phyloP scores from a whole-genome alignment of 2,329 filamentous ascomycete genomes.

The Dendryphion nanum region DNA sequence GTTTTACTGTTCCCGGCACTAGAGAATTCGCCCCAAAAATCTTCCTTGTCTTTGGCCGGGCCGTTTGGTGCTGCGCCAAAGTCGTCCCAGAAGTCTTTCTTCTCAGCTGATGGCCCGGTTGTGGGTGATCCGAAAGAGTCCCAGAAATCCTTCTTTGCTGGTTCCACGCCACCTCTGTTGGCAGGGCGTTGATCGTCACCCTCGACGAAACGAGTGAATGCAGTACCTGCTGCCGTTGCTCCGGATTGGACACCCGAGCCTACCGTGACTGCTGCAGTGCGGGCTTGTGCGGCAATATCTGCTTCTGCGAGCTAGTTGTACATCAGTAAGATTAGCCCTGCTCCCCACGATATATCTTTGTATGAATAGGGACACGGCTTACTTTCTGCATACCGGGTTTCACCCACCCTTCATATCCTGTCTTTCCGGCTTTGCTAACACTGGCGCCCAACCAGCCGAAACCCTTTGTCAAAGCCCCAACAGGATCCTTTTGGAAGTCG shows the following conservation, averaged over 20 bases:
- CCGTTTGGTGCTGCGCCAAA: constrained; percentile 67
- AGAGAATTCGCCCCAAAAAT: constrained; percentile 52
- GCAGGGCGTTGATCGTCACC: constrained; percentile 47
- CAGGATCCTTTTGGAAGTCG: constrained; percentile 86
- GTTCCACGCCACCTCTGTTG: constrained; percentile 44
- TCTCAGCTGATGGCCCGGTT: constrained; percentile 50
- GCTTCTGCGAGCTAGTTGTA: constrained; percentile 67
- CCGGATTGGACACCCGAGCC: constrained; percentile 64
- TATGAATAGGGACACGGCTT: constrained; percentile 25
- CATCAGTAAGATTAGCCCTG: constrained; percentile 28
- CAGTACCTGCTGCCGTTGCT: constrained; percentile 72
- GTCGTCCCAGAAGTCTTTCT: constrained; percentile 88
- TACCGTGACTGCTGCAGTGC: constrained; percentile 55
- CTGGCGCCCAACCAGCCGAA: constrained; percentile 92
- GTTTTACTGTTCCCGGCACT: constrained; percentile 29
- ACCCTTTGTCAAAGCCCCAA: constrained; percentile 84
- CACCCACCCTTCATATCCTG: constrained; percentile 85
- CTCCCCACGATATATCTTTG: not conserved
- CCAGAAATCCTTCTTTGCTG: constrained; percentile 82
- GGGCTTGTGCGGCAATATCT: constrained; percentile 56
- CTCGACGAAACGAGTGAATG: constrained; percentile 86
- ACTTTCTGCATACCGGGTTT: constrained; percentile 90
- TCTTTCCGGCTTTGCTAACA: constrained; percentile 87
- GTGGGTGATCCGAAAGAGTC: constrained; percentile 78
- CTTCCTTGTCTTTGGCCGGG: constrained; percentile 51